Base-by-base conservation (phyloP, 345 rosid genomes). In the Salix koriyanagi region DNA sequence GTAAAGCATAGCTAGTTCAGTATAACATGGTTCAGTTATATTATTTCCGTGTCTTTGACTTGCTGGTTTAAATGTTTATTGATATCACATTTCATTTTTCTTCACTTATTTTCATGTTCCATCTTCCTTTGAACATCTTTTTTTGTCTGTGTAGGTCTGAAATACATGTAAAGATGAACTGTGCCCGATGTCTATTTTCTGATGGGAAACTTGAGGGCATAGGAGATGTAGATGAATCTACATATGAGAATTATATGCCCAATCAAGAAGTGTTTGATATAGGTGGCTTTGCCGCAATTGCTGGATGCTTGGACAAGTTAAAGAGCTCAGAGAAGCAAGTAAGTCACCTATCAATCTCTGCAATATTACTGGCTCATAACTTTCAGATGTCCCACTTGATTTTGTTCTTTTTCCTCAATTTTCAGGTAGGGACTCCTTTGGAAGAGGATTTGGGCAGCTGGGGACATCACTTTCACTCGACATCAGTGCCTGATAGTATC, bases 321-420 rank as follows among this genome's bases (percentile, higher is more conserved):
- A 93, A 88, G 91, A 77, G 81, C 81, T 91, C 98, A 67, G 96
- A 93, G 80, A 92, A 84, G 84, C 99, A 96, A 94, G 99, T 91
- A 67, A 76, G 74, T 67, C 65, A 18, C 60, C 21, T 62, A 26
- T n/a, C n/a, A 58, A 46, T 14, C 56, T 62, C 68, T 56, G 15
- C 1, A 69, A n/a, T 42, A 42, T 36, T 15, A 2, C 26, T 41
- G 70, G 30, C 64, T 34, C 28, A 72, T 7, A 18, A 30, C 32
- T 48, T 74, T 75, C 42, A 50, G 68, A 26, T 21, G 13, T 50
- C 73, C 67, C 65, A 70, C 75, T n/a, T 48, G 13, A 56, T 58
- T 79, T 36, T 30, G 52, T 74, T 75, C 19, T 68, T 34, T 67
- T 37, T 72, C 52, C 60, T 79, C 69, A 69, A 37, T 70, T 79